Percentiles rank a stretch among this genome's conserved stretches.
Evolutionary conservation across 1,284 basidiomycete genomes (phyloP).

Genomic region (Ganoderma meredithae): DNA sequence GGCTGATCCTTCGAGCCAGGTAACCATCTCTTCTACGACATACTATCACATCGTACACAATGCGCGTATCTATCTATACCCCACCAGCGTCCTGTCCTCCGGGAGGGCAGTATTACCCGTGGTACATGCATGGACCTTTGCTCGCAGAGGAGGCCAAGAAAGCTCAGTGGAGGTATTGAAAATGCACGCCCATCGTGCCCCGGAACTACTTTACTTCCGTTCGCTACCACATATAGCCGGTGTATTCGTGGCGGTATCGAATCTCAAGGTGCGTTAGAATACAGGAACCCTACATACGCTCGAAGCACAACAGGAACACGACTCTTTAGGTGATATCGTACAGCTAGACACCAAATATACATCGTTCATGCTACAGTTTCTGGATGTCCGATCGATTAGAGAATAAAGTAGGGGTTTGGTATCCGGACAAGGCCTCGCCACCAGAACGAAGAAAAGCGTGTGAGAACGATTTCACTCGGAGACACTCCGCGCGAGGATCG

Average conservation of each 20-base stretch:
- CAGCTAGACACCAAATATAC: neutral
- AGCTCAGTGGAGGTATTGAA: no score
- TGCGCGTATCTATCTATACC: slow-evolving; percentile 2
- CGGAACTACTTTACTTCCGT: no score
- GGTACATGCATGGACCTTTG: no score
- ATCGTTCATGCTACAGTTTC: neutral
- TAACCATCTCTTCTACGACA: neutral
- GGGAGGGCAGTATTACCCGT: no score
- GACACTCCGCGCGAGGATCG: slow-evolving; percentile 3
- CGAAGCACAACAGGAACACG: no score
- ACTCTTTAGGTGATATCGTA: neutral
- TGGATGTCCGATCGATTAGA: neutral
- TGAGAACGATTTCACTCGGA: neutral
- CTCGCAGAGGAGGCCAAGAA: no score
- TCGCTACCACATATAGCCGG: no score
- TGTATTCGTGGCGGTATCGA: no score
- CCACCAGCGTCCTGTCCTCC: neutral
- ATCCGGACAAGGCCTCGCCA: neutral
- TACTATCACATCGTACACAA: neutral
- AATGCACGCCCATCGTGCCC: no score
- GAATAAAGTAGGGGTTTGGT: neutral
- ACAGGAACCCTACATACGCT: no score
- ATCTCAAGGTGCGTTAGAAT: no score
- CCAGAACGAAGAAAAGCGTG: neutral
- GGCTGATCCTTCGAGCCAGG: neutral